Conservation (phyloP, 495 filamentous ascomycete species). For the Parathielavia hyrcaniae region DNA sequence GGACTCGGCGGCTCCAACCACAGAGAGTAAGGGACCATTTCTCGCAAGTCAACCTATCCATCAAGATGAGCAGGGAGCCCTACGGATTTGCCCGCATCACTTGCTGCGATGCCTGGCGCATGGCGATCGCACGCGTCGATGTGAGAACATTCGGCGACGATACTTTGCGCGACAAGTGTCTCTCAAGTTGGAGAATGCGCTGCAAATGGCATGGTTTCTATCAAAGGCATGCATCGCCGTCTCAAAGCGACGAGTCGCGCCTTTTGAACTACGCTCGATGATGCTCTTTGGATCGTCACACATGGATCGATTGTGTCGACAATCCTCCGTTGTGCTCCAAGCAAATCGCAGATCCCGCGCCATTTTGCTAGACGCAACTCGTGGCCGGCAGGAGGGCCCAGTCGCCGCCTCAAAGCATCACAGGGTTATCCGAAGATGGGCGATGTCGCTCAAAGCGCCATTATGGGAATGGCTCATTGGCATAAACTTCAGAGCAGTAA, state of each 20-base stretch:
- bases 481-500: background rate
- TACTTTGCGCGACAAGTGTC: background rate
- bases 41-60: background rate
- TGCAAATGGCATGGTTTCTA: background rate
- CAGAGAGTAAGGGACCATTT: constrained; percentile 22
- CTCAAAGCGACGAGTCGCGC: background rate
- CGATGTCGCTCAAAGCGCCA: background rate
- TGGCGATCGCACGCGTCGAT: background rate
- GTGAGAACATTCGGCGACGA: background rate
- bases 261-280: background rate
- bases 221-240: background rate
- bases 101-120: background rate
- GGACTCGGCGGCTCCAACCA: constrained; percentile 23
- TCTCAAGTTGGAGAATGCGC: constrained; percentile 7
- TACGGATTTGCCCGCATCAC: constrained; percentile 1
- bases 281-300: background rate
- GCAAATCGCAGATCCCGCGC: background rate
- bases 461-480: too few relatives aligned
- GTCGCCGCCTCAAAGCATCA: background rate
- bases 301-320: background rate
- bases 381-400: too few relatives aligned
- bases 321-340: constrained; percentile 1
- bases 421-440: background rate
- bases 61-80: background rate
- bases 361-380: too few relatives aligned